Base-by-base conservation (phyloP, 2,329 filamentous ascomycete genomes). In the Arthroderma uncinatum region DNA sequence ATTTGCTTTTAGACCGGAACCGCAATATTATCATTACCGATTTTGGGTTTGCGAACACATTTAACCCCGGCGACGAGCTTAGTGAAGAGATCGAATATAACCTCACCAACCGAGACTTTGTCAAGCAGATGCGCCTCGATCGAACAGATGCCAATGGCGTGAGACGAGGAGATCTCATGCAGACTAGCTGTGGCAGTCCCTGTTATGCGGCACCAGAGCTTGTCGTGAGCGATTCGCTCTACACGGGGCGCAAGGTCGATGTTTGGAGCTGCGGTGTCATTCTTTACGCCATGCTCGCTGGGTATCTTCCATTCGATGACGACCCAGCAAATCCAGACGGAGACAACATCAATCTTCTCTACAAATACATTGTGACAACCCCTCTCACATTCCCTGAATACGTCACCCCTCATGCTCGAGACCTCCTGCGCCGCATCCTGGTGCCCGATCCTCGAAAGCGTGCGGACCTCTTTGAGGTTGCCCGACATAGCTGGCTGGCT, bases 211-310 rank as follows among this genome's bases (percentile, higher is more conserved):
- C 93, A 12, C 93, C 93, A 3, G 93, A 98, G 74, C 79, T 98
- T 56, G 93, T 98, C 12, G 93, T 98, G 60, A 97, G 90, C 70
- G 93, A 98, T 72, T 95, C 91, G 14, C 76, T 98, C 6, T 98
- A 98, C 73, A 98, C 93, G 1, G 93, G 93, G 50, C 84, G 92
- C 55, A 98, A 98, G 73, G 93, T 98, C 25, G 93, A 98, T 69
- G 93, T 98, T 36, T 98, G 93, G 93, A 97, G 93, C 72, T 98
- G 93, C 70, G 93, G 93, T 74, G 93, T 98, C 39, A 98, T 98
- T 67, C 72, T 98, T 80, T 98, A 98, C 71, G 93, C 93, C 58
- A 98, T 98, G 93, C 79, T 98, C 65, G 93, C 93, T 39, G 93
- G 93, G 44, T 98, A 98, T 71, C 79, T 98, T 10, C 93, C 93